A percentile compares a stretch with the other conserved stretches of the same genome.
Evolutionary conservation across 2,329 filamentous ascomycete species (phyloP).

Genomic region (Arthrinium phaeospermum): DNA sequence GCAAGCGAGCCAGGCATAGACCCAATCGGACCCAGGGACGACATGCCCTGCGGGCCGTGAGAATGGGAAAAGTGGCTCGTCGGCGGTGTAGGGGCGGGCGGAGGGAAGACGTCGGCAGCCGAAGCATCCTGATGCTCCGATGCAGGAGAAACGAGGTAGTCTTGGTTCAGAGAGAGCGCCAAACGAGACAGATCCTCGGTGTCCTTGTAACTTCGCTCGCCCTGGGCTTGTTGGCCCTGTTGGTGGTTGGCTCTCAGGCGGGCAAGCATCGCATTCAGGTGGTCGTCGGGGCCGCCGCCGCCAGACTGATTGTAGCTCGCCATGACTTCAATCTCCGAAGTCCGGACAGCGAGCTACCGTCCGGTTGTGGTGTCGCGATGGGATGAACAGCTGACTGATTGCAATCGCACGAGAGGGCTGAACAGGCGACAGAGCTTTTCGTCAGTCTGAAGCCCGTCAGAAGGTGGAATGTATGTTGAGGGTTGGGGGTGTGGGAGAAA

Average conservation of each 20-base stretch:
- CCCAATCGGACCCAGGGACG: slow-evolving; percentile 54
- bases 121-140: slow-evolving; percentile 33
- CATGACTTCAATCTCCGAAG: slow-evolving; percentile 31
- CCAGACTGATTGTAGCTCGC: slow-evolving; percentile 42
- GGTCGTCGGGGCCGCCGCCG: slow-evolving; percentile 37
- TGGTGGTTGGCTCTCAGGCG: slow-evolving; percentile 36
- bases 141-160: slow-evolving; percentile 26
- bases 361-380: slow-evolving; percentile 4
- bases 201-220: slow-evolving; percentile 9
- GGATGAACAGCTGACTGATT: background rate
- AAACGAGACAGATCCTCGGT: slow-evolving; percentile 41
- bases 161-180: slow-evolving; percentile 35
- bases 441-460: slow-evolving; percentile 1
- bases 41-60: slow-evolving; percentile 44
- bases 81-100: slow-evolving; percentile 54
- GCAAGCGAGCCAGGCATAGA: slow-evolving; percentile 33
- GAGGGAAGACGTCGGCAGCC: slow-evolving; percentile 41
- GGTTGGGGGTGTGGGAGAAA: slow-evolving; percentile 24
- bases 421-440: slow-evolving; percentile 11
- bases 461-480: slow-evolving; percentile 21
- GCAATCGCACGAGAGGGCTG: background rate
- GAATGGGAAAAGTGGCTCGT: slow-evolving; percentile 45
- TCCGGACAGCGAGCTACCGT: slow-evolving; percentile 17
- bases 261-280: slow-evolving; percentile 49
- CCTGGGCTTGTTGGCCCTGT: slow-evolving; percentile 28